A percentile compares a stretch with the other conserved stretches of the same genome.
phyloP scores from a whole-genome alignment of 306 rosid genomes.

The Adenanthera pavonina region DNA sequence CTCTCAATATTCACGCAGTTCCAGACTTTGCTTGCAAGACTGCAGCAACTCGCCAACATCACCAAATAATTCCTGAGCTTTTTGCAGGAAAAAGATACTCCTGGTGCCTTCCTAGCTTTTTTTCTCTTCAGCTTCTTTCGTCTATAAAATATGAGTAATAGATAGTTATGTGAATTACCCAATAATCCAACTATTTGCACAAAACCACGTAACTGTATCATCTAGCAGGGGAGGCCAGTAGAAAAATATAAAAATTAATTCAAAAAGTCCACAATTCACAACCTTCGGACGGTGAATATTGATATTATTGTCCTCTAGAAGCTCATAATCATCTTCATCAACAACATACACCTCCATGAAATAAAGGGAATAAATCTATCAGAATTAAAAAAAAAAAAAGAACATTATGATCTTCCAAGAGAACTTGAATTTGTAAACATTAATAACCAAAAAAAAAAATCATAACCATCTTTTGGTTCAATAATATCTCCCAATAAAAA shows the following conservation, averaged over 20 bases:
- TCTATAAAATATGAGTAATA: slow-evolving; percentile 42
- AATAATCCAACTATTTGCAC: neutral
- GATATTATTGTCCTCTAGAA: slow-evolving; percentile 90
- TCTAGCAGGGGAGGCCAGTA: slow-evolving; percentile 6
- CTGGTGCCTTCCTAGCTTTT: slow-evolving; percentile 71
- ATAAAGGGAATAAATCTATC: slow-evolving; percentile 31
- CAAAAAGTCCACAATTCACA: slow-evolving; percentile 28
- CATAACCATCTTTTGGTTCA: neutral
- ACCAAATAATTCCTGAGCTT: slow-evolving; percentile 93
- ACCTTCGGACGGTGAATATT: slow-evolving; percentile 89
- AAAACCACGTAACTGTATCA: neutral
- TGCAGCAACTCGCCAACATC: slow-evolving; percentile 75
- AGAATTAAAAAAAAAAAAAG: slow-evolving; percentile 34
- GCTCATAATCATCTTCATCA: slow-evolving; percentile 96
- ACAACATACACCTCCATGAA: slow-evolving; percentile 87
- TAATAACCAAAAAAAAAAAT: neutral
- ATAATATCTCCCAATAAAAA: neutral
- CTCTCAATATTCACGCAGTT: slow-evolving; percentile 63
- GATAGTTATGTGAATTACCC: slow-evolving; percentile 24
- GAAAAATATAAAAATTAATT: neutral
- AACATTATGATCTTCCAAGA: neutral
- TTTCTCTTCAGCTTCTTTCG: slow-evolving; percentile 62
- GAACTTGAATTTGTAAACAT: neutral
- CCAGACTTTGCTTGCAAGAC: slow-evolving; percentile 62
- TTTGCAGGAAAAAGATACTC: slow-evolving; percentile 85